Base-by-base conservation (phyloP, 306 rosid genomes). In the Vigna radiata region DNA sequence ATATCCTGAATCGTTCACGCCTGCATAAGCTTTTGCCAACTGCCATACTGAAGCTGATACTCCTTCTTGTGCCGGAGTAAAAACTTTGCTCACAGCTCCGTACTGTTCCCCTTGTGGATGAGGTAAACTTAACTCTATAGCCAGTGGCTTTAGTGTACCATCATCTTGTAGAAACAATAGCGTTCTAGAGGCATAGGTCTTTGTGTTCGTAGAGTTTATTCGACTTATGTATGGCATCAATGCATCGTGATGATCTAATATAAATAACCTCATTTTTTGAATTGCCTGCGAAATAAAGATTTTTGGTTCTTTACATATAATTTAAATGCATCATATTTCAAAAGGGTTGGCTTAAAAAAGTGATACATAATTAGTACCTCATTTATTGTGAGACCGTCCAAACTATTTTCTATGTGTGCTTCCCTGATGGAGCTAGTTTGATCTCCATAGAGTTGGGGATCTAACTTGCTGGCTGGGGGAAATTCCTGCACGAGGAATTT, bases 1-100 rank as follows among this genome's bases (percentile, higher is more conserved):
- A 71, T 90, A 92, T 68, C 98, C 99, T 14, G 99, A 92, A 86
- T 96, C 99, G 48, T 87, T 92, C 5, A 96, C 97, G 7, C 94
- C 89, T 49, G 81, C 98, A 73, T 90, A 96, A 76, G 98, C 98
- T 82, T 92, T 96, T 4, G 99, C 98, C 43, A 96, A 76, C 73
- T 92, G 97, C 99, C 99, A 96, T 59, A 96, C 86, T 0, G 97
- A 52, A 37, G 90, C 91, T 12, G 90, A 93, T 1, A 86, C 83
- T 9, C 91, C 94, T 17, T 79, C 66, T n/a, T 84, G 69, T 44
- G 96, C 84, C 0, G 97, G 88, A 68, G 90, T 89, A 50, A 89
- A 88, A 55, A 92, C 96, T 76, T 84, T 91, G 83, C 91, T 87
- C 13, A 85, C 93, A 48, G 92, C 85, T 37, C 98, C 99, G 23